These are phyloP conservation scores for Aspergillus awamori DNA, from an alignment of 2,329 filamentous ascomycete genomes.

Conservation along the genomic window DNA sequence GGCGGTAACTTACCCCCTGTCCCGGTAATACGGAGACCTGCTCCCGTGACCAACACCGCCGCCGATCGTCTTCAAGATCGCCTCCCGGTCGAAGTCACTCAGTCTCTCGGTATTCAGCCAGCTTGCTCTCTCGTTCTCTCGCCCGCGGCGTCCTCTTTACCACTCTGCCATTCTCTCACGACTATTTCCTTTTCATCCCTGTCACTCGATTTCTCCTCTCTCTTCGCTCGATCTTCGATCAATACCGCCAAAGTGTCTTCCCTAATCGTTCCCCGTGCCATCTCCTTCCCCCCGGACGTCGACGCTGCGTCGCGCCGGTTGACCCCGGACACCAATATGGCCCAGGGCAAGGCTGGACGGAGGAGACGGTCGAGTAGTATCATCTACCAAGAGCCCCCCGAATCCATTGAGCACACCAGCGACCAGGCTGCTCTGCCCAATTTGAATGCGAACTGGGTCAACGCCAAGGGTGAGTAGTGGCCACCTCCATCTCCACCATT, in stretches of 20 bases:
- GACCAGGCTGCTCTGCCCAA: constrained; percentile 95
- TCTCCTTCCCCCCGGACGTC: constrained; percentile 85
- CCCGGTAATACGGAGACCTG: constrained; percentile 8
- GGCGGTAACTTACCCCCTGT: not conserved
- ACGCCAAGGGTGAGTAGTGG: constrained; percentile 81
- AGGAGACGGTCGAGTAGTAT: constrained; percentile 96
- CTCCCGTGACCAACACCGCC: constrained; percentile 19
- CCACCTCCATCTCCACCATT: not conserved
- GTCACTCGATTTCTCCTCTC: constrained; percentile 23
- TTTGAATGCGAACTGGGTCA: constrained; percentile 97
- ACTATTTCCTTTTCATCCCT: constrained; percentile 1
- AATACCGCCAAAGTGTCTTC: constrained; percentile 97
- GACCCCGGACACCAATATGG: constrained; percentile 63
- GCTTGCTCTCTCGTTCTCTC: constrained; percentile 1
- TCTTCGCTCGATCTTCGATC: constrained; percentile 33
- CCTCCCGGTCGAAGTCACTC: constrained; percentile 1
- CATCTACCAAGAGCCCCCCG: constrained; percentile 94
- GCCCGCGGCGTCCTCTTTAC: not conserved
- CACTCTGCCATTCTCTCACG: constrained; percentile 4
- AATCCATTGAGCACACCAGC: constrained; percentile 96
- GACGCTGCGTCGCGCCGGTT: constrained; percentile 64
- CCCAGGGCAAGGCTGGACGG: constrained; percentile 68
- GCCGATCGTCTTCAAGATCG: constrained; percentile 10
- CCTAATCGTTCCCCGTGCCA: constrained; percentile 83
- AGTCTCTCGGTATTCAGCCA: constrained; percentile 13